Evolutionary conservation across 768 basidiomycete genomes (phyloP), one percentile per base, ranked within the genome.

Genomic region (Coprinellus micaceus): DNA sequence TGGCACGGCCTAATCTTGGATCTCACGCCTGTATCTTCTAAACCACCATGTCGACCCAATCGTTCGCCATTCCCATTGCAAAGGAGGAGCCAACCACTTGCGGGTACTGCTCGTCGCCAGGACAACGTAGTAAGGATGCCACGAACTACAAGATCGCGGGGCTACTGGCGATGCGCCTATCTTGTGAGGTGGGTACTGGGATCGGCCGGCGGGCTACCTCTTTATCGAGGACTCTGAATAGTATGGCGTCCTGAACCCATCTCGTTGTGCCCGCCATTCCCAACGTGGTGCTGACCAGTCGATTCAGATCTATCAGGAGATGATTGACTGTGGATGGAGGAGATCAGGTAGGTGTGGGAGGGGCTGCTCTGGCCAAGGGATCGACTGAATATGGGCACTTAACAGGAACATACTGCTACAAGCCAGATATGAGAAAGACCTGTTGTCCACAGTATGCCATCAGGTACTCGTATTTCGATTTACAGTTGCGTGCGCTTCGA

Each of bases 381-480:
- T 1, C 39, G n/a, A 21, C 13, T 54, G 9, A 33, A 33, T 15
- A 25, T 37, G 17, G 53, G 30, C 50, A 39, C 3, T 19, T 19
- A 37, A 9, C 46, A 81, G 81, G 81, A 3, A 76, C 74, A 26
- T 94, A 86, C 71, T 85, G 91, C 64, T 98, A 98, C 70, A 92
- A 91, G 60, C 94, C 94, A 3, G 85, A 95, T 68, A 75, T 95
- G 69, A 80, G 75, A 59, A 67, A 71, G 4, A 88, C 93, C 10
- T 98, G 96, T 67, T 98, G 96, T 67, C 92, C 95, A 0, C 90
- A 94, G 61, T 96, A 97, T 67, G 93, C 96, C 2, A 98, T 98
- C 68, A 91, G 83, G 93, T 89, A 76, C 67, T 49, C 15, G 49
- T 59, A 49, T 26, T 46, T 24, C 46, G 46, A 28, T 40, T 26